A percentile compares a stretch with the other conserved stretches of the same genome.
Conservation (phyloP, 768 basidiomycete species). For the Serpula lacrymans region DNA sequence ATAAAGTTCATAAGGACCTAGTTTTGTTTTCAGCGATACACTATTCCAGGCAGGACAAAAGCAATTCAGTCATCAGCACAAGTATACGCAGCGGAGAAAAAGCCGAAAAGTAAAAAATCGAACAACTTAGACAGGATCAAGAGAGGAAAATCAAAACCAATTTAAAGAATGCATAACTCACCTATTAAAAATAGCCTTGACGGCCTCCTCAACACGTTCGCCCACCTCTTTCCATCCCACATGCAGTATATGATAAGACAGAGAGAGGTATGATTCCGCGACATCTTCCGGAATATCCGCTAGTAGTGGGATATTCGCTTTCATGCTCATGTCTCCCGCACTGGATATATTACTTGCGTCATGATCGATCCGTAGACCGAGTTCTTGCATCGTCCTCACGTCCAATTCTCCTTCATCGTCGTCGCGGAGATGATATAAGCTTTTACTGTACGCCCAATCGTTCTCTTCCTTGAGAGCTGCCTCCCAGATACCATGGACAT, state of each 20-base stretch:
- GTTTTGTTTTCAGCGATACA: constrained; percentile 77
- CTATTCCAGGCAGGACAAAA: constrained; percentile 41
- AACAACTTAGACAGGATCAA: background rate
- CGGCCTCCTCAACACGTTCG: constrained; percentile 65
- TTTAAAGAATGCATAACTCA: constrained; percentile 36
- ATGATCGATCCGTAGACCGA: constrained; percentile 20
- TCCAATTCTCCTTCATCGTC: constrained; percentile 23
- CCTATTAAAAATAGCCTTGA: constrained; percentile 84
- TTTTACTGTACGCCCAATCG: constrained; percentile 43
- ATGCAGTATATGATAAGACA: constrained; percentile 92
- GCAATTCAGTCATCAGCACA: constrained; percentile 1
- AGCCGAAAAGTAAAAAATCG: background rate
- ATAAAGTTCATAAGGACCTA: constrained; percentile 68
- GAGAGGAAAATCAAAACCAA: background rate
- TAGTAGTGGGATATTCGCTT: no score
- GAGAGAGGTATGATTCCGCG: constrained; percentile 76
- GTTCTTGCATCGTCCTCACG: constrained; percentile 16
- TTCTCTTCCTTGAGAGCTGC: constrained; percentile 62
- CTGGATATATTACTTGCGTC: constrained; percentile 27
- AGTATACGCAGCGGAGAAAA: background rate
- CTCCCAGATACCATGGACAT: constrained; percentile 65
- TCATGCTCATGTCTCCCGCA: constrained; percentile 20
- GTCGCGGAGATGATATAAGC: constrained; percentile 38
- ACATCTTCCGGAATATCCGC: constrained; percentile 55
- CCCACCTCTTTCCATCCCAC: constrained; percentile 88